Conservation (phyloP, 1,284 basidiomycete genomes). For the Kalmanozyma brasiliensis region DNA sequence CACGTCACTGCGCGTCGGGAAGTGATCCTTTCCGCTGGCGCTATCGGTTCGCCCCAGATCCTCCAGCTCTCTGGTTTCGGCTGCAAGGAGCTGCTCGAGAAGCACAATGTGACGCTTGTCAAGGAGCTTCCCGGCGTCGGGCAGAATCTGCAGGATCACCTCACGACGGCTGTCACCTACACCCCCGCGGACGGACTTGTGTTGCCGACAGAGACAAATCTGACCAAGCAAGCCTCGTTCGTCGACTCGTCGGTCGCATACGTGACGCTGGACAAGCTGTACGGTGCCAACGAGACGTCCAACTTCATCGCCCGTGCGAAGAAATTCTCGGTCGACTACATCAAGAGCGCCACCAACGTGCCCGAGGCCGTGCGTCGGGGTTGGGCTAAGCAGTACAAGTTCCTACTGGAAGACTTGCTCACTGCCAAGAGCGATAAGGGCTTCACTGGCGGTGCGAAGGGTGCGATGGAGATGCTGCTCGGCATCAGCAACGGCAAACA, state of each 20-base stretch:
- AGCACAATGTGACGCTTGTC: conserved; percentile 69
- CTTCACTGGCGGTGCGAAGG: conserved; percentile 37
- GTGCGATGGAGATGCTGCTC: conserved; percentile 57
- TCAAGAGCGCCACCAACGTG: conserved; percentile 43
- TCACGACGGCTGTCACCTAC: conserved; percentile 45
- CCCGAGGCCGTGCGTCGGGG: conserved; percentile 38
- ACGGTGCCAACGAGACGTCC: conserved; percentile 39
- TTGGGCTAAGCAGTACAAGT: conserved; percentile 50
- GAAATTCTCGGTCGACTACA: conserved; percentile 32
- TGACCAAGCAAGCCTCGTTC: conserved; percentile 46
- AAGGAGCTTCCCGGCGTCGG: conserved; percentile 72
- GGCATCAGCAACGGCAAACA: conserved; percentile 42
- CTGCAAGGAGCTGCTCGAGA: conserved; percentile 68
- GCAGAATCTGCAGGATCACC: conserved; percentile 72
- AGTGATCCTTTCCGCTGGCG: conserved; percentile 61
- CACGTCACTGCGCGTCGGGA: conserved; percentile 59
- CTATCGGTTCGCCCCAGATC: conserved; percentile 70
- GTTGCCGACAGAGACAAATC: conserved; percentile 28
- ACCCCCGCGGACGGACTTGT: conserved; percentile 32
- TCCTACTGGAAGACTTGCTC: conserved; percentile 37
- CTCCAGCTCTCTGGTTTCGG: conserved; percentile 73
- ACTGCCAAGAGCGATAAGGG: conserved; percentile 23
- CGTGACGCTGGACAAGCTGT: conserved; percentile 50
- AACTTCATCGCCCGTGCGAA: conserved; percentile 35
- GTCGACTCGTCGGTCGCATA: conserved; percentile 61